Evolutionary conservation across 768 basidiomycete species (phyloP).

Genomic region (Trametes gibbosa): DNA sequence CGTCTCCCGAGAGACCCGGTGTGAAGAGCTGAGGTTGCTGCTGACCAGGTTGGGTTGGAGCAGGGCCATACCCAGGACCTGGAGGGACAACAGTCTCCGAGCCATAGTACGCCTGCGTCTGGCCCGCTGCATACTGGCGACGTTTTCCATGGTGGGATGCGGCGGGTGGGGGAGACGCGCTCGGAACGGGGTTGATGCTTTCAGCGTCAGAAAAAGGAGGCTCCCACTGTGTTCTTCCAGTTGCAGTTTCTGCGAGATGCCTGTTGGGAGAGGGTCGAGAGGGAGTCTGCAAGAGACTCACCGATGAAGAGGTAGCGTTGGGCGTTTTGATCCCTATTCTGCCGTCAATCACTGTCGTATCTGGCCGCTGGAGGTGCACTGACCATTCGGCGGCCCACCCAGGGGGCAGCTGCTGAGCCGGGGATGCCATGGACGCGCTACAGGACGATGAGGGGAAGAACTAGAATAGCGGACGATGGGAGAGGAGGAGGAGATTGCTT

Average conservation of each 20-base stretch:
- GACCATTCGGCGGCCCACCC: constrained; percentile 96
- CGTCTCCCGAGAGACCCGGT: constrained; percentile 72
- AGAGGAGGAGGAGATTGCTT: constrained; percentile 7
- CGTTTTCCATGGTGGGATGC: constrained; percentile 50
- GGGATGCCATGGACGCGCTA: constrained; percentile 40
- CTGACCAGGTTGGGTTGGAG: constrained; percentile 33
- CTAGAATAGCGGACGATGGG: constrained; percentile 2
- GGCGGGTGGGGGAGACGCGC: constrained; percentile 43
- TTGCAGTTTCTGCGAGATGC: constrained; percentile 65
- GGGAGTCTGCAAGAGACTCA: constrained; percentile 39
- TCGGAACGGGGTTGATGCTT: constrained; percentile 32
- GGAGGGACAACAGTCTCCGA: constrained; percentile 42
- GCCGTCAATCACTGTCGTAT: constrained; percentile 14
- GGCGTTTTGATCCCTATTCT: constrained; percentile 68
- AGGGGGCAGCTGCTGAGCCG: constrained; percentile 73
- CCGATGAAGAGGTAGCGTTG: constrained; percentile 89
- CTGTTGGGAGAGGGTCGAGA: background rate
- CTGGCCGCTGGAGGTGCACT: constrained; percentile 19
- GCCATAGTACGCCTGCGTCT: constrained; percentile 87
- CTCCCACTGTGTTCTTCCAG: constrained; percentile 89
- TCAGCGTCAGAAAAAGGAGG: constrained; percentile 47
- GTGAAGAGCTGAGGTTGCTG: constrained; percentile 73
- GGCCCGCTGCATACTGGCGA: constrained; percentile 92
- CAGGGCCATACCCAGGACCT: constrained; percentile 45
- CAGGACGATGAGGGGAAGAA: background rate